A percentile compares a stretch with the other conserved stretches of the same genome.
Conservation (phyloP, 768 basidiomycete species). For the Pleurotus tuoliensis region DNA sequence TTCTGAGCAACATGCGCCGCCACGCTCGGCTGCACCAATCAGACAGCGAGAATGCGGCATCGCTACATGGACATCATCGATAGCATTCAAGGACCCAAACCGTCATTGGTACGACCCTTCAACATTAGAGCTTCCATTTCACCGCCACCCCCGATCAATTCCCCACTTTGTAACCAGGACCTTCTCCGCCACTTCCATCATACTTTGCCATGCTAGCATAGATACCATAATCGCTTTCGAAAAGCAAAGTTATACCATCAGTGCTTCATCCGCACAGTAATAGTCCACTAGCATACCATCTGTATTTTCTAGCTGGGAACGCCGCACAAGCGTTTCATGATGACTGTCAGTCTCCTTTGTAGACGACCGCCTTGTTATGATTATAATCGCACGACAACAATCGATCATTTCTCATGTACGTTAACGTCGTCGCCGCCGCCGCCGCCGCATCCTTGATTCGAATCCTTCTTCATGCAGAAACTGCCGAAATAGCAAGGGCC, state of each 20-base stretch:
- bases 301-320: constrained; percentile 7
- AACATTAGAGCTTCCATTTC: constrained; percentile 3
- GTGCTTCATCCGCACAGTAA: constrained; percentile 1
- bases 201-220: constrained; percentile 6
- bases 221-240: constrained; percentile 5
- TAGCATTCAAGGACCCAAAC: constrained; percentile 2
- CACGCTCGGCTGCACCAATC: constrained; percentile 39
- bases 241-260: too few species aligned
- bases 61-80: constrained; percentile 6
- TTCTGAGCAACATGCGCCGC: constrained; percentile 68
- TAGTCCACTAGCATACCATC: background rate
- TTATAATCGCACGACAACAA: constrained; percentile 1
- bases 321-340: constrained; percentile 6
- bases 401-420: constrained; percentile 8
- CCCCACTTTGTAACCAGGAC: constrained; percentile 1
- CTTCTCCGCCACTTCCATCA: constrained; percentile 7
- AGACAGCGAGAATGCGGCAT: constrained; percentile 8
- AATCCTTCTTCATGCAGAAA: background rate
- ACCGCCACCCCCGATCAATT: constrained; percentile 9
- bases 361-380: background rate
- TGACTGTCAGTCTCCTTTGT: constrained; percentile 2
- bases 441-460: constrained; percentile 6
- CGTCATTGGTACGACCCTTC: constrained; percentile 4
- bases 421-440: constrained; percentile 9
- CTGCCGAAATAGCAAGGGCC: background rate